These are phyloP conservation scores for Mucor indicus DNA, from an alignment of 371 early-diverging fungal genomes.

Conservation along the genomic window DNA sequence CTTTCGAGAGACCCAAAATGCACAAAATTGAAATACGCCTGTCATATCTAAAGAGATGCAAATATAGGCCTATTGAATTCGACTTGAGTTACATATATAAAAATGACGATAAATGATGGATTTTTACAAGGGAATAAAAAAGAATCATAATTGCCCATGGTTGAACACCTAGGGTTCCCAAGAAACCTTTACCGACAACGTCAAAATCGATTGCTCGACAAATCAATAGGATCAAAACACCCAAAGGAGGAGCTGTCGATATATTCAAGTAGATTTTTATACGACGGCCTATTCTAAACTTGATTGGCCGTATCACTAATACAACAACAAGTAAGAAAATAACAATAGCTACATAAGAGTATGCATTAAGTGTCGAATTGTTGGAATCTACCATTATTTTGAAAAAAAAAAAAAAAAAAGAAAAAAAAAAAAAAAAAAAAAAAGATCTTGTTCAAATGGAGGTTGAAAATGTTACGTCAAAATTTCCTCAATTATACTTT, in stretches of 20 bases:
- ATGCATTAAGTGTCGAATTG: conserved; percentile 23
- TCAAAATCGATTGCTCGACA: conserved; percentile 47
- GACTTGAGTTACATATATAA: not conserved
- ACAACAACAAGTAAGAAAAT: conserved; percentile 50
- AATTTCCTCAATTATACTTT: not conserved
- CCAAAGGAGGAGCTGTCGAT: conserved; percentile 66
- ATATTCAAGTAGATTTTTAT: conserved; percentile 51
- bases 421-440: not conserved
- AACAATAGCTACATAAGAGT: conserved; percentile 53
- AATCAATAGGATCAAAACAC: conserved; percentile 60
- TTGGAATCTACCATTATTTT: conserved; percentile 4
- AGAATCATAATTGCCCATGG: conserved; percentile 78
- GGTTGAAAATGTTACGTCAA: not conserved
- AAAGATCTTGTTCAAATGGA: not conserved
- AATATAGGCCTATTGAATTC: conserved; percentile 61
- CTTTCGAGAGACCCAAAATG: conserved; percentile 62
- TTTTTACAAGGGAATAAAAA: conserved; percentile 65
- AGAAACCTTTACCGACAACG: conserved; percentile 58
- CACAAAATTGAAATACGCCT: conserved; percentile 68
- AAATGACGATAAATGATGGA: not conserved
- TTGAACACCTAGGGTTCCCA: conserved; percentile 65
- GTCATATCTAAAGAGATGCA: conserved; percentile 83
- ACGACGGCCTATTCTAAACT: conserved; percentile 27
- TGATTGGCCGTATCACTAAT: conserved; percentile 54
- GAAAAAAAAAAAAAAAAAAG: not conserved